These are phyloP conservation scores for Aspergillus neotritici DNA, from an alignment of 2,329 filamentous ascomycete genomes.

Conservation along the genomic window DNA sequence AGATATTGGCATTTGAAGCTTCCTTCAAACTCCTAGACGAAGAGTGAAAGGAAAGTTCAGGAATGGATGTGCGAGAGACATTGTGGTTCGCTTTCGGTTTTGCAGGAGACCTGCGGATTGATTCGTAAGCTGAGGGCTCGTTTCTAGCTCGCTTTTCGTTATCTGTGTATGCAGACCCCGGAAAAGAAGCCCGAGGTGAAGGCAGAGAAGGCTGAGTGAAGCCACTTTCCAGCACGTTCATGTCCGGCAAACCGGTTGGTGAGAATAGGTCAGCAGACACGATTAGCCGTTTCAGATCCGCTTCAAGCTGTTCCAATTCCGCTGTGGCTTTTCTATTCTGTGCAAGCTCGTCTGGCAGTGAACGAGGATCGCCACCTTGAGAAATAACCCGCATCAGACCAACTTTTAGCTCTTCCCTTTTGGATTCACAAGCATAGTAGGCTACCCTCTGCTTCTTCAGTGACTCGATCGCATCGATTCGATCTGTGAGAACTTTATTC, in stretches of 20 bases:
- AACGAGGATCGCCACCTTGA: constrained; percentile 28
- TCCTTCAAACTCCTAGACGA: constrained; percentile 3
- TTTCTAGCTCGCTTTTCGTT: too few relatives aligned
- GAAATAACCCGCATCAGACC: constrained; percentile 32
- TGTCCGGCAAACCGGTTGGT: constrained; percentile 1
- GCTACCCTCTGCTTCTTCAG: constrained; percentile 25
- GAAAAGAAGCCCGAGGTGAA: too few relatives aligned
- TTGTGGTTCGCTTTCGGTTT: constrained; percentile 1
- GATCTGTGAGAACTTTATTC: constrained; percentile 31
- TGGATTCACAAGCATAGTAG: constrained; percentile 24
- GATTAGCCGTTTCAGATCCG: constrained; percentile 31
- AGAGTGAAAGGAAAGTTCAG: constrained; percentile 2
- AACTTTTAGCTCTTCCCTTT: constrained; percentile 32
- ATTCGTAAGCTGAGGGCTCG: too few relatives aligned
- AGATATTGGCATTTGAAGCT: constrained; percentile 1
- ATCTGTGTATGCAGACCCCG: too few relatives aligned
- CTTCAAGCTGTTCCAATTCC: constrained; percentile 31
- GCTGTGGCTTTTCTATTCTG: constrained; percentile 29
- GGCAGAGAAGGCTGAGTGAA: background rate
- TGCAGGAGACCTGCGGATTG: background rate
- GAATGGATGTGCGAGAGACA: background rate
- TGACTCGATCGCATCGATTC: constrained; percentile 34
- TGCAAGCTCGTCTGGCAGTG: constrained; percentile 28
- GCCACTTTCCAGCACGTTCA: background rate
- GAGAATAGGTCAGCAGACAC: constrained; percentile 25